phyloP scores from a whole-genome alignment of 192 early-diverging fungal species.

The Mortierella antarctica region DNA sequence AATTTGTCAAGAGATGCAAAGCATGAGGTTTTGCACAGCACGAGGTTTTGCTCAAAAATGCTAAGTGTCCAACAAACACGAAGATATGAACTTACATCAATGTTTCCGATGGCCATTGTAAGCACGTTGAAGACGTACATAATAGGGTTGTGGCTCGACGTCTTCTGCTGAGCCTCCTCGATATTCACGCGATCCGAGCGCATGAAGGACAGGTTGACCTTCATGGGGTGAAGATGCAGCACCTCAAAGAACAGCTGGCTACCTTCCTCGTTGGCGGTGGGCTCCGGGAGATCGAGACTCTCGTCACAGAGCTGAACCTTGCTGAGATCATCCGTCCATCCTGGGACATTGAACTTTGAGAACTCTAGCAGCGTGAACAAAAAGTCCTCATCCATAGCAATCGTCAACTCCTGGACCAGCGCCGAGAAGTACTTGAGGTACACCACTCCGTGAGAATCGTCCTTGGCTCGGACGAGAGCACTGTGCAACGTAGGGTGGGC shows the following conservation, averaged over 20 bases:
- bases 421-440: constrained; percentile 96
- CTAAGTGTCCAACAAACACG: no score
- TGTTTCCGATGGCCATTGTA: constrained; percentile 97
- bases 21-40: no score
- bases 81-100: constrained; percentile 73
- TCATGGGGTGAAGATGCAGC: constrained; percentile 93
- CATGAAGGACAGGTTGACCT: constrained; percentile 96
- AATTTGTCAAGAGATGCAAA: neutral
- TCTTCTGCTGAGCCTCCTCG: constrained; percentile 66
- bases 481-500: constrained; percentile 72
- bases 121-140: constrained; percentile 86
- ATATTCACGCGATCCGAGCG: constrained; percentile 76
- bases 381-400: constrained; percentile 96
- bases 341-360: constrained; percentile 77
- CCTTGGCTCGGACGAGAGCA: constrained; percentile 89
- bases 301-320: constrained; percentile 60
- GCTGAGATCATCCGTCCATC: constrained; percentile 61
- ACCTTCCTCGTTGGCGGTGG: constrained; percentile 72
- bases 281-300: constrained; percentile 76
- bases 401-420: constrained; percentile 90
- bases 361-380: constrained; percentile 88
- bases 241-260: constrained; percentile 93
- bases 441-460: constrained; percentile 92
- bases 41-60: no score
- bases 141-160: constrained; percentile 59